Conservation (phyloP, 345 rosid species). For the Trapa bicornis region DNA sequence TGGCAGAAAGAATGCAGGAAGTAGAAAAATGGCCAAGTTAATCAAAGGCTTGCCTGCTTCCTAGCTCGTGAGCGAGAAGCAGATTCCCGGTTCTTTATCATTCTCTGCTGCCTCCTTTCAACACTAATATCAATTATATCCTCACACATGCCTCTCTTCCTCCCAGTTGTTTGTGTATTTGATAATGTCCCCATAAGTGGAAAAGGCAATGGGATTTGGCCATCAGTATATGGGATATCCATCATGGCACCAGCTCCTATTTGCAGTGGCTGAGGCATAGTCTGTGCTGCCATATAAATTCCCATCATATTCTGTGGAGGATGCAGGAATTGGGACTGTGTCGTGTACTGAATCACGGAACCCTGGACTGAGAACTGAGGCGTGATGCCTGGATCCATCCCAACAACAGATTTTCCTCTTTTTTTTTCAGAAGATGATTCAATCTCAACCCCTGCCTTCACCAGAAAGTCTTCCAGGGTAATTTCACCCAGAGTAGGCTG, state of each 20-base stretch:
- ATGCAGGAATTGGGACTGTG: slow-evolving; percentile 50
- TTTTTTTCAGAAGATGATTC: slow-evolving; percentile 39
- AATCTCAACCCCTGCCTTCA: slow-evolving; percentile 85
- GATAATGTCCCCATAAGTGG: slow-evolving; percentile 69
- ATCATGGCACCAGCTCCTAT: slow-evolving; percentile 40
- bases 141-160: slow-evolving; percentile 67
- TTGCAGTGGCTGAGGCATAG: slow-evolving; percentile 43
- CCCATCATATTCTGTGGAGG: slow-evolving; percentile 56
- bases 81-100: slow-evolving; percentile 97
- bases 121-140: slow-evolving; percentile 63
- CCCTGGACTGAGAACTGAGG: slow-evolving; percentile 48
- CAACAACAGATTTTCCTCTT: slow-evolving; percentile 21
- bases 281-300: slow-evolving; percentile 44
- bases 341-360: slow-evolving; percentile 76
- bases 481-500: slow-evolving; percentile 81
- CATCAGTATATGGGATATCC: slow-evolving; percentile 64
- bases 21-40: neutral
- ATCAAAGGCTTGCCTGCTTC: slow-evolving; percentile 50
- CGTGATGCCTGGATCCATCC: slow-evolving; percentile 32
- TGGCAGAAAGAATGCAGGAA: neutral
- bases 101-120: slow-evolving; percentile 90
- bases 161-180: slow-evolving; percentile 63
- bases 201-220: slow-evolving; percentile 48
- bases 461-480: slow-evolving; percentile 95
- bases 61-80: slow-evolving; percentile 98